Conservation (phyloP, 345 rosid species). For the Adansonia digitata region DNA sequence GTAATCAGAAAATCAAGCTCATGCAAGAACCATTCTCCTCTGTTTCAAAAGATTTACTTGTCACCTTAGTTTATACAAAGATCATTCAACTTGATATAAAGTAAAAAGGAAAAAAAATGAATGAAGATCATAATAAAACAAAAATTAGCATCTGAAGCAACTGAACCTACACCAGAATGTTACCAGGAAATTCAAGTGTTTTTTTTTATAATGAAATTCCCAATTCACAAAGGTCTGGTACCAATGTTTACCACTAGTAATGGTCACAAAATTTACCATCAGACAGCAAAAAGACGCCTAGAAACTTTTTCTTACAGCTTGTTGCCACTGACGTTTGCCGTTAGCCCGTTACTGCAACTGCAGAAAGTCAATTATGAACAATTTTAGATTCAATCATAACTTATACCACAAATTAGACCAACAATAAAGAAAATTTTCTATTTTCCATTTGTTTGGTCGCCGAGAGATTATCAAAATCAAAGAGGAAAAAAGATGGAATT, state of each 20-base stretch:
- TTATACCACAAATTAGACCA: neutral
- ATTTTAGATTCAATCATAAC: neutral
- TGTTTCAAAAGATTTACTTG: constrained; percentile 10
- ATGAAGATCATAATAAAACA: constrained; percentile 23
- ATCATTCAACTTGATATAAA: constrained; percentile 30
- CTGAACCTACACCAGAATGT: constrained; percentile 23
- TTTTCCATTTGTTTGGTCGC: neutral
- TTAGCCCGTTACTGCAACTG: constrained; percentile 33
- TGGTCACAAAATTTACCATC: constrained; percentile 23
- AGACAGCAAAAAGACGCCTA: constrained; percentile 23
- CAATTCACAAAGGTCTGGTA: constrained; percentile 20
- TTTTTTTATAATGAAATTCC: constrained; percentile 22
- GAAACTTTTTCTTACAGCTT: neutral
- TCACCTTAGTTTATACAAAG: constrained; percentile 26
- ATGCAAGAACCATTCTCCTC: constrained; percentile 21
- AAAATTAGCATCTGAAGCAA: constrained; percentile 27
- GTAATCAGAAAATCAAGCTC: constrained; percentile 11
- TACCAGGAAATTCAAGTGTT: constrained; percentile 20
- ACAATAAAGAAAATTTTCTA: too few species aligned
- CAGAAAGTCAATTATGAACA: neutral
- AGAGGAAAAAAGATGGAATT: too few species aligned
- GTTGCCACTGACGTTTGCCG: too few species aligned
- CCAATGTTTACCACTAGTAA: constrained; percentile 12
- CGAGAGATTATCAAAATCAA: too few species aligned
- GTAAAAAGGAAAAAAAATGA: constrained; percentile 17